phyloP scores from a whole-genome alignment of 2,329 filamentous ascomycete species.

The Onygena corvina region DNA sequence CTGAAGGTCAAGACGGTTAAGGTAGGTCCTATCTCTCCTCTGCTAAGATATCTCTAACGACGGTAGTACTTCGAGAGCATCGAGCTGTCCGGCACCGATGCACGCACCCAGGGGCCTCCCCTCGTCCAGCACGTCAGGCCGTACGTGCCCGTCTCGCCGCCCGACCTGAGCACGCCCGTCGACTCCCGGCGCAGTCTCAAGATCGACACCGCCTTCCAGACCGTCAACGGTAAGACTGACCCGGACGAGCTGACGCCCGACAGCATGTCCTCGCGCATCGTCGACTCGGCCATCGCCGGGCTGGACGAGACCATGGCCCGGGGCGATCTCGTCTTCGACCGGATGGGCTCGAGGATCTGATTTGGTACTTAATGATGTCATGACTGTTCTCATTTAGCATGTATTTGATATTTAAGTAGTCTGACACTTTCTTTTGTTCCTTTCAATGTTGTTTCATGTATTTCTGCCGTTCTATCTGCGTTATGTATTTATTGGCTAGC shows the following conservation, averaged over 20 bases:
- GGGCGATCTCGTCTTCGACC: constrained; percentile 32
- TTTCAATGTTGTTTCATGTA: no score
- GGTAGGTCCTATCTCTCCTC: constrained; percentile 15
- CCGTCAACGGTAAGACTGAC: constrained; percentile 27
- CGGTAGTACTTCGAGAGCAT: constrained; percentile 58
- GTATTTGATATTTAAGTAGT: no score
- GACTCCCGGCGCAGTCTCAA: constrained; percentile 20
- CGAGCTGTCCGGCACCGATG: constrained; percentile 48
- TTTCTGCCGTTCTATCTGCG: no score
- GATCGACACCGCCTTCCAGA: constrained; percentile 32
- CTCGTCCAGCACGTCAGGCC: constrained; percentile 31
- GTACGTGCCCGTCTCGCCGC: constrained; percentile 20
- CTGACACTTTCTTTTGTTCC: no score
- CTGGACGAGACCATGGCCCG: constrained; percentile 29
- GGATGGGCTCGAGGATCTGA: constrained; percentile 34
- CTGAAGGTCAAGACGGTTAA: constrained; percentile 62
- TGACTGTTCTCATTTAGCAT: background rate
- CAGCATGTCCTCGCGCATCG: constrained; percentile 38
- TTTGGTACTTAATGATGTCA: no score
- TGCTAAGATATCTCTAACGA: background rate
- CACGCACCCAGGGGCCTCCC: constrained; percentile 32
- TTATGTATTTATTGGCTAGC: no score
- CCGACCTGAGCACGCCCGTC: constrained; percentile 21
- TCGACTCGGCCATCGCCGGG: constrained; percentile 36
- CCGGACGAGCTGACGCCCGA: constrained; percentile 37